Conservation (phyloP, 306 rosid species). For the Dryas drummondii region DNA sequence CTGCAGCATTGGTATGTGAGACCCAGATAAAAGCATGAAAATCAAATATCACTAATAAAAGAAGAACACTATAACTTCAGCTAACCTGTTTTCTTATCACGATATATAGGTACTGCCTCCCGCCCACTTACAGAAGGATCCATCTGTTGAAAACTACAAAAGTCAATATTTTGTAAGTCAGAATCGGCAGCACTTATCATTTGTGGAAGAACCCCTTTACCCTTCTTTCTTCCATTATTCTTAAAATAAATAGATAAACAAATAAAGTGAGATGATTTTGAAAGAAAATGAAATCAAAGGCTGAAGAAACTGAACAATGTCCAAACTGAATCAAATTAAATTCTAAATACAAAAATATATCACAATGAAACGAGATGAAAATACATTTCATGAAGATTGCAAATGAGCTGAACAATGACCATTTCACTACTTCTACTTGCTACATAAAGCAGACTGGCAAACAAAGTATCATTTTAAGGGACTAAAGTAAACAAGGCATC, state of each 20-base stretch:
- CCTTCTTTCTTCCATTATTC: no score
- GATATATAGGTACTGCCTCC: conserved; percentile 69
- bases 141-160: conserved; percentile 72
- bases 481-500: not conserved
- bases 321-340: not conserved
- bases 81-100: conserved; percentile 79
- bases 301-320: no score
- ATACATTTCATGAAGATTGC: not conserved
- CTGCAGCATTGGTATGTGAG: conserved; percentile 40
- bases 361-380: not conserved
- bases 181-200: not conserved
- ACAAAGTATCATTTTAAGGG: not conserved
- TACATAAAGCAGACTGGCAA: not conserved
- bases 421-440: not conserved
- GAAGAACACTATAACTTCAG: conserved; percentile 19
- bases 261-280: no score
- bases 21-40: conserved; percentile 13
- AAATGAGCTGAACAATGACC: not conserved
- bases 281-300: no score
- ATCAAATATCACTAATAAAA: conserved; percentile 10
- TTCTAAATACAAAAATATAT: not conserved
- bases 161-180: conserved; percentile 1
- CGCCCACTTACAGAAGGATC: conserved; percentile 69
- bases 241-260: no score
- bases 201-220: not conserved